A percentile compares a stretch with the other conserved stretches of the same genome.
Conservation (phyloP, 345 rosid genomes). For the Eucalyptus paniculata region DNA sequence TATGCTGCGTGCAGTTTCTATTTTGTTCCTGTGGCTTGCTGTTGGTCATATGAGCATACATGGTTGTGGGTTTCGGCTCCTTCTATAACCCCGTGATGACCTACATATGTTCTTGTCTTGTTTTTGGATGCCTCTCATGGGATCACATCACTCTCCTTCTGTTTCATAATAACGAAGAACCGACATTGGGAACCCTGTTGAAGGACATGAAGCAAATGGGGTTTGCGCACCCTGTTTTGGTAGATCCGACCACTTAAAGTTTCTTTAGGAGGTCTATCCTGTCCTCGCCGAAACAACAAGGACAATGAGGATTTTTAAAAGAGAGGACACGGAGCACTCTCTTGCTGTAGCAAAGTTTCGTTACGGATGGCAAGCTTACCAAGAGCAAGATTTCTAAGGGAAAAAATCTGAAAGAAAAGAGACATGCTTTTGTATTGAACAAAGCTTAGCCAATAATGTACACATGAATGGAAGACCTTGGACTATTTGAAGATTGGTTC, state of each 20-base stretch:
- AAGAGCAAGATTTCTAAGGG: neutral
- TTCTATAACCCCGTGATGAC: neutral
- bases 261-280: neutral
- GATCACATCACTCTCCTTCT: neutral
- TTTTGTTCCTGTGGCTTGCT: neutral
- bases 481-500: neutral
- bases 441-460: neutral
- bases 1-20: neutral
- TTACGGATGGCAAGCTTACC: neutral
- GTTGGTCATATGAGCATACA: neutral
- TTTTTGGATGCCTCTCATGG: neutral
- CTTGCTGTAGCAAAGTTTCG: neutral
- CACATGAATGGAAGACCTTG: neutral
- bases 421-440: neutral
- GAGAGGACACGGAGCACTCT: neutral
- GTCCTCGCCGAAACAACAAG: neutral
- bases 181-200: neutral
- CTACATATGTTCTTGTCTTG: neutral
- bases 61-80: neutral
- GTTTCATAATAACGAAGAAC: neutral
- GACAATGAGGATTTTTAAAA: neutral
- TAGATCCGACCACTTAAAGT: neutral
- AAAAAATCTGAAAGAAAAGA: neutral
- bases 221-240: neutral
- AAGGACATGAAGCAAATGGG: neutral